Conservation (phyloP, 2,329 filamentous ascomycete genomes). For the Ophiostoma populinum region DNA sequence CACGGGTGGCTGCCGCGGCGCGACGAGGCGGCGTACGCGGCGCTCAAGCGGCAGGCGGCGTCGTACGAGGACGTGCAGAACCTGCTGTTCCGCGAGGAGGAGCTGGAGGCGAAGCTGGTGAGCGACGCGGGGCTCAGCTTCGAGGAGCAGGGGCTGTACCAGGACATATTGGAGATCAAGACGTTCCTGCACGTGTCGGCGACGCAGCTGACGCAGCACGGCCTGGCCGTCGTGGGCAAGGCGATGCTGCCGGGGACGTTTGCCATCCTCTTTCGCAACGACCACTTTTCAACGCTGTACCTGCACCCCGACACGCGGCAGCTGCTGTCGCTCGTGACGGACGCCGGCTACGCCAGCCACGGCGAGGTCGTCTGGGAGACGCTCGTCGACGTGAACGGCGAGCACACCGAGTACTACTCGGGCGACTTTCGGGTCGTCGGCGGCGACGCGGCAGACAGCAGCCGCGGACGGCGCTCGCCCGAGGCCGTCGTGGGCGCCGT, state of each 20-base stretch:
- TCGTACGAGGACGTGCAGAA: conserved; percentile 90
- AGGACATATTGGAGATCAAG: conserved; percentile 74
- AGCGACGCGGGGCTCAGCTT: conserved; percentile 38
- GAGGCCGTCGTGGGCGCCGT: conserved; percentile 9
- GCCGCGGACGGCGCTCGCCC: neutral
- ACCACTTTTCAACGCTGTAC: conserved; percentile 90
- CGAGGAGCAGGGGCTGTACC: conserved; percentile 62
- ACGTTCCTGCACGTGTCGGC: conserved; percentile 62
- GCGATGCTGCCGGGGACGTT: conserved; percentile 60
- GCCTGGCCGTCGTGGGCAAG: conserved; percentile 55
- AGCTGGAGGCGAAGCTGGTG: conserved; percentile 63
- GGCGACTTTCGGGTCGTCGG: conserved; percentile 83
- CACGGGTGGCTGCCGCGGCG: conserved; percentile 79
- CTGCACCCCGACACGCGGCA: conserved; percentile 64
- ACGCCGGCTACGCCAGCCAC: conserved; percentile 74
- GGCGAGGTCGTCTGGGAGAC: conserved; percentile 95
- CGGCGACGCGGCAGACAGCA: conserved; percentile 24
- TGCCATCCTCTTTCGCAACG: conserved; percentile 87
- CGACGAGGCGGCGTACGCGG: conserved; percentile 47
- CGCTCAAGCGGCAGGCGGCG: conserved; percentile 56
- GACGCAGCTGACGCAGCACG: conserved; percentile 74
- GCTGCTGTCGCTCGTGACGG: conserved; percentile 74
- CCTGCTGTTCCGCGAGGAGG: conserved; percentile 74
- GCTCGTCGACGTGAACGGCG: conserved; percentile 72
- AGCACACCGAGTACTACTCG: conserved; percentile 66